A percentile compares a stretch with the other conserved stretches of the same genome.
phyloP scores from a whole-genome alignment of 495 filamentous ascomycete species.

The Thermochaetoides thermophila region DNA sequence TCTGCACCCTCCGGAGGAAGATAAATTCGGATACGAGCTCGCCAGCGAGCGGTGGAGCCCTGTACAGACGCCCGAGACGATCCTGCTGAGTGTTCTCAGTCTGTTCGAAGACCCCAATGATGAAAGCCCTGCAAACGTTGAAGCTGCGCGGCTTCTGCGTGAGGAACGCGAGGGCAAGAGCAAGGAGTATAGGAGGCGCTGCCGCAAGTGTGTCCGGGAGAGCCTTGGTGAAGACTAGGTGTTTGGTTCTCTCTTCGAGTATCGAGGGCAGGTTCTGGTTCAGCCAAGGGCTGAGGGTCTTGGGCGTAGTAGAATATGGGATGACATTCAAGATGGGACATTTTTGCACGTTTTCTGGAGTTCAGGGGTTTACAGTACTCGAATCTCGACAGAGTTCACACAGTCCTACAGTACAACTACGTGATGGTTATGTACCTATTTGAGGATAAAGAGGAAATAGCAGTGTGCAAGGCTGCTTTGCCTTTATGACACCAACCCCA shows the following conservation, averaged over 20 bases:
- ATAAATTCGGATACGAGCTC: conserved; percentile 87
- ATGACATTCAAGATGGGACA: too few species aligned
- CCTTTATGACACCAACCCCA: conserved; percentile 36
- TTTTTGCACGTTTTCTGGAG: too few species aligned
- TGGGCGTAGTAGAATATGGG: too few species aligned
- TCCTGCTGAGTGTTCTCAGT: conserved; percentile 81
- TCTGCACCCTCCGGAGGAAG: conserved; percentile 89
- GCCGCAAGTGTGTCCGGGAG: conserved; percentile 63
- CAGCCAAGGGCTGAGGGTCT: too few species aligned
- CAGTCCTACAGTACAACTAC: too few species aligned
- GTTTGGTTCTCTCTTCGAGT: too few species aligned
- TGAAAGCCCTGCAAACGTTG: conserved; percentile 89
- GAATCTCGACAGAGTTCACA: too few species aligned
- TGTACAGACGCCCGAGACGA: conserved; percentile 94
- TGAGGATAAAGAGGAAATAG: too few species aligned
- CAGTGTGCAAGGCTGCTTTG: background rate
- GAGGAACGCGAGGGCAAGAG: conserved; percentile 49
- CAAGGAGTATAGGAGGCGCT: conserved; percentile 62
- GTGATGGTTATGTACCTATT: too few species aligned
- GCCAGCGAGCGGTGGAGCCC: conserved; percentile 91
- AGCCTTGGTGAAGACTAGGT: conserved; percentile 66
- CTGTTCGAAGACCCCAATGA: conserved; percentile 89
- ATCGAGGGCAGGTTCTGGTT: too few species aligned
- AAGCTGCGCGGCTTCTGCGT: conserved; percentile 76
- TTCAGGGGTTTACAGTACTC: too few species aligned